Evolutionary conservation across 2,329 filamentous ascomycete species (phyloP), one percentile per base, ranked within the genome.

Genomic region (Neopestalotiopsis clavispora): DNA sequence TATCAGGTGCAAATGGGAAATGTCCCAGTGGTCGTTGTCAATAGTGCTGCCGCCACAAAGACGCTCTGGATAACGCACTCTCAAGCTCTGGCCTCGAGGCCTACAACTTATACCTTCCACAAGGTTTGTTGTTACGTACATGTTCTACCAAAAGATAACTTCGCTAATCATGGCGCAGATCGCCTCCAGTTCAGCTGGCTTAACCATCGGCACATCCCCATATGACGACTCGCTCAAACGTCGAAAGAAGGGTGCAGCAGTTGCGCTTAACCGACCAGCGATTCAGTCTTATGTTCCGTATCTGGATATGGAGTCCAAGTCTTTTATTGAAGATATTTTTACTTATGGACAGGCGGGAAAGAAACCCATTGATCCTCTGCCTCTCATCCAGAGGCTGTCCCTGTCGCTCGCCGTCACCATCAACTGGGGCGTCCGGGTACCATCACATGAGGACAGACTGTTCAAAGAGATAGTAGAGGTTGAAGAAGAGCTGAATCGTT

Each of bases 141-240:
- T 12, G 28, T 0, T 28, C 42, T 5, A 4, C 30, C 4, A 12
- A 45, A 38, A 14, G 40, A 13, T n/a, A 3, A 14, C 40, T 6
- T 28, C 14, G 68, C 40, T 38, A 58, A 14, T 2, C 13, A 32
- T 60, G 4, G 38, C 38, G 12, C 4, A 76, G 76, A 71, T 77
- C 4, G 91, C 94, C 3, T 94, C 92, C 1, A 89, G 86, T 42
- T 93, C 91, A 0, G 91, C 94, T 73, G 92, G 92, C 5, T 92
- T 94, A 79, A 95, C 93, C 0, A 94, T 96, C 70, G 93, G 93
- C 1, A 94, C 93, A 0, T 94, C 92, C 0, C 93, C 93, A 0
- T 96, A 93, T 91, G 92, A 95, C 71, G 92, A 94, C 65, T 93
- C 90, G 2, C 94, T 92, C 81, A 95, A 95, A 79, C 84, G 86